These are phyloP conservation scores for Ceratocystis ficicola DNA, from an alignment of 2,329 filamentous ascomycete species.

Conservation along the genomic window DNA sequence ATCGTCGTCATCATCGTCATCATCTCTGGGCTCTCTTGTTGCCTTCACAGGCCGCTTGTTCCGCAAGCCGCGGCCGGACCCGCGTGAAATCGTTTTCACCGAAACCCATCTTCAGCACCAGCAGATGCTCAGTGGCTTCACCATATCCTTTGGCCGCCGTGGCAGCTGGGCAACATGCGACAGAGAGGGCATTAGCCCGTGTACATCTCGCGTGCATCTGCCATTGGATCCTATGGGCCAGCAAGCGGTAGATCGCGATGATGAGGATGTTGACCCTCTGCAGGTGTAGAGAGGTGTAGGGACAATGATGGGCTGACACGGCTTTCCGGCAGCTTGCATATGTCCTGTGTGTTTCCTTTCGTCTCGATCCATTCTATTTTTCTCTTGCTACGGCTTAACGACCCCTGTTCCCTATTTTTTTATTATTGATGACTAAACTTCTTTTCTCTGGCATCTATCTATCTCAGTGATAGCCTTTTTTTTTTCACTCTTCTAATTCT, in stretches of 20 bases:
- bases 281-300: not conserved
- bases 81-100: slow-evolving; percentile 36
- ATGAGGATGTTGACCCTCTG: not conserved
- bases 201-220: slow-evolving; percentile 16
- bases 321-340: not conserved
- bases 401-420: not conserved
- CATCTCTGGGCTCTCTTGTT: slow-evolving; percentile 14
- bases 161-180: slow-evolving; percentile 20
- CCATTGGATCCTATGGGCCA: not conserved
- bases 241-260: not conserved
- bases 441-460: not conserved
- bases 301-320: not conserved
- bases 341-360: not conserved
- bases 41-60: slow-evolving; percentile 12
- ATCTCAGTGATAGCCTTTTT: not conserved
- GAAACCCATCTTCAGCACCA: slow-evolving; percentile 37
- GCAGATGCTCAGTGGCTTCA: slow-evolving; percentile 37
- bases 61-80: slow-evolving; percentile 27
- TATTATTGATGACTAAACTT: not conserved
- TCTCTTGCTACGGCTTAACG: not conserved
- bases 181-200: slow-evolving; percentile 20
- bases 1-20: slow-evolving; percentile 9
- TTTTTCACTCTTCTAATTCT: not conserved
- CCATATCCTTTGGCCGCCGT: slow-evolving; percentile 36
- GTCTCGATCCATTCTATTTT: not conserved